phyloP scores from a whole-genome alignment of 2,329 filamentous ascomycete genomes.

The Pestalotiopsis sp. region DNA sequence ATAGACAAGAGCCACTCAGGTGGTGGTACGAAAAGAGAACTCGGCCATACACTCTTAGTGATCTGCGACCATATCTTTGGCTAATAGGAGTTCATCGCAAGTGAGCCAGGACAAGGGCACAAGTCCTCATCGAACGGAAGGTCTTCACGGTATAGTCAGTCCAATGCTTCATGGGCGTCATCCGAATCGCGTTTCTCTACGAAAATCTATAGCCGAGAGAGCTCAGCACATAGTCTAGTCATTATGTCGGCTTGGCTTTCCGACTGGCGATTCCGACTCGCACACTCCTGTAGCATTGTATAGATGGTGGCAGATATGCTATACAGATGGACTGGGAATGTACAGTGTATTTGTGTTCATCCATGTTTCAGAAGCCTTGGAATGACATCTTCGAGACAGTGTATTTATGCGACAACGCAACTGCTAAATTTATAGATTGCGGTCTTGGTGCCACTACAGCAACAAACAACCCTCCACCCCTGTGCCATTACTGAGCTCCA shows the following conservation, averaged over 20 bases:
- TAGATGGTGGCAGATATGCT: not conserved
- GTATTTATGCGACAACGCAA: not conserved
- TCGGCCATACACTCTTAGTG: not conserved
- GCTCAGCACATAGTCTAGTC: not conserved
- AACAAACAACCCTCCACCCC: not conserved
- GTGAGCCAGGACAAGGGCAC: not conserved
- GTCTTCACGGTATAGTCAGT: not conserved
- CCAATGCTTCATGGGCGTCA: not conserved
- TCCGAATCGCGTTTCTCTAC: not conserved
- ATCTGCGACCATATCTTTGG: not conserved
- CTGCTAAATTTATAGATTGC: not conserved
- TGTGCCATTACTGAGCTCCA: not conserved
- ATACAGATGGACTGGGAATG: not conserved
- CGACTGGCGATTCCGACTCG: not conserved
- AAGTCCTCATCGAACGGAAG: not conserved
- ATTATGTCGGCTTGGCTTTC: not conserved
- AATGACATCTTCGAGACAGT: not conserved
- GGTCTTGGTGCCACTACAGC: too few species aligned
- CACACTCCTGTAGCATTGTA: not conserved
- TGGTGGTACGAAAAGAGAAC: not conserved
- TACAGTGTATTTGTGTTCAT: not conserved
- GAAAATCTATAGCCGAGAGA: not conserved
- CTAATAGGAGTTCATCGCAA: not conserved
- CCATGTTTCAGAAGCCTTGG: not conserved
- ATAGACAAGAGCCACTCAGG: too few species aligned